phyloP scores from a whole-genome alignment of 495 filamentous ascomycete genomes.

The Aspergillus diversus region DNA sequence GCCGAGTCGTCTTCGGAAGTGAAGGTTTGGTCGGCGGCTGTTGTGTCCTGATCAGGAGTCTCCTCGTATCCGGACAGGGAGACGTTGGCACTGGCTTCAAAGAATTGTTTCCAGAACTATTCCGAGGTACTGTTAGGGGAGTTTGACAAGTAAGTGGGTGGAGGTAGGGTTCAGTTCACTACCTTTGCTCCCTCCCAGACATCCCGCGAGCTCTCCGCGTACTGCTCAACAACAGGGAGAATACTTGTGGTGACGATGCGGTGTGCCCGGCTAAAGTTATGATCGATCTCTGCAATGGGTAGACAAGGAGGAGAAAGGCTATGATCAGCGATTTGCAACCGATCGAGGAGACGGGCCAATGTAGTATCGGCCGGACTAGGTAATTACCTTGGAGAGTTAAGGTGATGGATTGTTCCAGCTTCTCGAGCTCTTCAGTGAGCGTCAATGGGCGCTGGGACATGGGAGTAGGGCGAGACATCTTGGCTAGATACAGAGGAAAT shows the following conservation, averaged over 20 bases:
- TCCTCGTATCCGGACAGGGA: conserved; percentile 97
- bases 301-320: not conserved
- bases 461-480: conserved; percentile 56
- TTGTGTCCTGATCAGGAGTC: conserved; percentile 54
- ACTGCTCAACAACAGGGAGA: conserved; percentile 92
- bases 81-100: conserved; percentile 96
- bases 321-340: not conserved
- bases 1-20: conserved; percentile 55
- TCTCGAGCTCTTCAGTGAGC: conserved; percentile 94
- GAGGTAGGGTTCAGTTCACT: conserved; percentile 8
- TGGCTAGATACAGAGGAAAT: not conserved
- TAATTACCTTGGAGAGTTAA: conserved; percentile 85
- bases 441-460: conserved; percentile 68
- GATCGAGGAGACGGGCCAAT: not conserved
- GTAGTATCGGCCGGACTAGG: conserved; percentile 2
- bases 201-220: conserved; percentile 87
- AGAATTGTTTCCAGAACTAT: conserved; percentile 99
- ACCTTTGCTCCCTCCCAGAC: conserved; percentile 97
- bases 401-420: conserved; percentile 94
- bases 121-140: not conserved
- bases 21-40: conserved; percentile 46
- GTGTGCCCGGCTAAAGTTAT: conserved; percentile 96
- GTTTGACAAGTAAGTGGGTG: not conserved
- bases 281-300: conserved; percentile 80
- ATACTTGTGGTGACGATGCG: conserved; percentile 95